Conservation (phyloP, 2,329 filamentous ascomycete genomes). For the Pestalotiopsis sp. region DNA sequence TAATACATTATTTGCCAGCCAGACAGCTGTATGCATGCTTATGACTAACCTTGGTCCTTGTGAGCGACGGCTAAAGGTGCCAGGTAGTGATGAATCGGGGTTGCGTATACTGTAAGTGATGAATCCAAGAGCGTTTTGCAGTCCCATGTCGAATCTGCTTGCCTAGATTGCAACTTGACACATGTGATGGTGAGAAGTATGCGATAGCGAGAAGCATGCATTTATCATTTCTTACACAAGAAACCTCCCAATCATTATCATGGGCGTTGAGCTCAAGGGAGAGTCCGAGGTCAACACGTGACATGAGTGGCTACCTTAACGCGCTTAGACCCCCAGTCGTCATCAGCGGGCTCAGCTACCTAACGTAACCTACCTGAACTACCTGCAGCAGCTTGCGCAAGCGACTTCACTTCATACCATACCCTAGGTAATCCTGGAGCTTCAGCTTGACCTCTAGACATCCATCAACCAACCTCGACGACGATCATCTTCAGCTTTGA, state of each 20-base stretch:
- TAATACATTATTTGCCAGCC: neutral
- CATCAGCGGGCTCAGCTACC: neutral
- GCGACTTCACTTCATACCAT: neutral
- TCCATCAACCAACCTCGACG: neutral
- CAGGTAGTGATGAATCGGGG: no score
- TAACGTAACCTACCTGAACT: neutral
- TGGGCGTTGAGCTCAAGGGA: no score
- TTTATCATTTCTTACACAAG: no score
- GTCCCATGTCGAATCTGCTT: no score
- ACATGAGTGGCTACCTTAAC: neutral
- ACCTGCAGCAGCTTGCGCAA: neutral
- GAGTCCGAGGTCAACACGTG: no score
- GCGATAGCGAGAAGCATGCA: no score
- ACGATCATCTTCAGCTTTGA: neutral
- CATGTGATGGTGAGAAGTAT: no score
- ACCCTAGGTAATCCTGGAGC: neutral
- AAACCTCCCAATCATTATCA: no score
- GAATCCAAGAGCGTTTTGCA: no score
- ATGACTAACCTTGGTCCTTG: neutral
- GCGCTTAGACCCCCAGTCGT: neutral
- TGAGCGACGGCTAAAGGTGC: neutral
- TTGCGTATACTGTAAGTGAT: no score
- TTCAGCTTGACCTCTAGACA: neutral
- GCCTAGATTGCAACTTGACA: no score
- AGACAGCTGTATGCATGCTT: neutral